Base-by-base conservation (phyloP, 1,284 basidiomycete species). In the Puccinia hordei region DNA sequence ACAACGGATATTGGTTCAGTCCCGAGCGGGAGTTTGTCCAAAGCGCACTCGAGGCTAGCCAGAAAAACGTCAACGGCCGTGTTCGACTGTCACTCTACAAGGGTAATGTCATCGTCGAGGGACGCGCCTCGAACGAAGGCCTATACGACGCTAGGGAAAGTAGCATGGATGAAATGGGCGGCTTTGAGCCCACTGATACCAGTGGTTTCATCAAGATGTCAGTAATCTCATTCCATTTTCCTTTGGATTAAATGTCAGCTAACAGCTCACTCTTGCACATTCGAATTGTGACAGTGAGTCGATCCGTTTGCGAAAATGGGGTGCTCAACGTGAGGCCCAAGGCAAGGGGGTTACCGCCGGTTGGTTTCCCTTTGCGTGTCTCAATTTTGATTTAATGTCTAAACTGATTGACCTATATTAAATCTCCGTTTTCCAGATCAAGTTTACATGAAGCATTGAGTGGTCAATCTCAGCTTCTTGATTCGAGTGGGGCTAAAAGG, bases 161-260 rank as follows among this genome's bases (percentile, higher is more conserved):
- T n/a, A 97, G 94, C 81, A 99, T 99, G 96, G 96, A 99, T 87
- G 95, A 98, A 88, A 91, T 98, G 81, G 95, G 95, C 83, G 96
- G 96, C 66, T 98, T 98, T 87, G 93, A 95, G 87, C 93, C 94
- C 27, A 93, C 92, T 74, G 92, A 95, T 85, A 93, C 94, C 75
- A 90, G 80, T 68, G 59, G 59, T 33, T 12, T 41, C 38, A 80
- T 80, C 53, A 71, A 80, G 51, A 80, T 80, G 77, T 80, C 8
- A 46, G 75, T 53, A 8, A 1, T 24, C 22, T 41, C 8, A 49
- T 35, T 35, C 33, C 6, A 35, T 38, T 55, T 55, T 27, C 49
- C 41, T 46, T 49, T 15, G 24, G 13, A 5, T 30, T 33, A 4
- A 61, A 10, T n/a, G n/a, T 5, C 53, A n/a, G 8, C 53, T 24